Evolutionary conservation across 1,284 basidiomycete genomes (phyloP).

Genomic region (Cystobasidium slooffiae): DNA sequence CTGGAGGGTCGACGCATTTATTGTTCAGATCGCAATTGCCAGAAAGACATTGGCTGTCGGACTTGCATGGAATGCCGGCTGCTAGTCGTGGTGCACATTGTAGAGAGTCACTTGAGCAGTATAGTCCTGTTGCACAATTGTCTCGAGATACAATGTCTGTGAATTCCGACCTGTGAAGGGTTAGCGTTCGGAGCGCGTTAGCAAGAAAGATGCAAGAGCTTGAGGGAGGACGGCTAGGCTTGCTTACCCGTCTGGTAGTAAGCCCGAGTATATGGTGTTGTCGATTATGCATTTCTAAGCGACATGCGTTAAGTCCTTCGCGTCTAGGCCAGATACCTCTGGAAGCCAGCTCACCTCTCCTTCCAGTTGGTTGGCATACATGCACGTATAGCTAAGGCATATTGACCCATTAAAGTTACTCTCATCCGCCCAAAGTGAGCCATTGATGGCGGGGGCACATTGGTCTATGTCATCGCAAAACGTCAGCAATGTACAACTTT

Average conservation of each 20-base stretch:
- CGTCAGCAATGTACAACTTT: not conserved
- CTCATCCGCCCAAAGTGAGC: slow-evolving; percentile 67
- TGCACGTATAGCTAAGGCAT: slow-evolving; percentile 78
- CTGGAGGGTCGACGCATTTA: slow-evolving; percentile 67
- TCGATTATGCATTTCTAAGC: slow-evolving; percentile 68
- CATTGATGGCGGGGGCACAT: slow-evolving; percentile 71
- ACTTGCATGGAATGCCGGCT: slow-evolving; percentile 67
- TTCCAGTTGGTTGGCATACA: slow-evolving; percentile 61
- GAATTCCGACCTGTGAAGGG: slow-evolving; percentile 61
- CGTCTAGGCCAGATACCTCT: not conserved
- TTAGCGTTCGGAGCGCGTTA: not conserved
- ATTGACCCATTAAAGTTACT: slow-evolving; percentile 79
- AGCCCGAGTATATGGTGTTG: slow-evolving; percentile 76
- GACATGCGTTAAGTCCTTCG: slow-evolving; percentile 68
- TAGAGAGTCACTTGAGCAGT: slow-evolving; percentile 69
- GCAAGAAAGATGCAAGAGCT: no score
- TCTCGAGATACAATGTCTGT: slow-evolving; percentile 77
- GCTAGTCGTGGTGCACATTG: slow-evolving; percentile 68
- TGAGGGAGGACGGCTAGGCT: no score
- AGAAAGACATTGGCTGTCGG: slow-evolving; percentile 80
- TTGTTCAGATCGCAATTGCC: slow-evolving; percentile 71
- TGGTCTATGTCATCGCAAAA: slow-evolving; percentile 64
- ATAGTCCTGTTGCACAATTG: slow-evolving; percentile 69
- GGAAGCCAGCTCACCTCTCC: slow-evolving; percentile 8
- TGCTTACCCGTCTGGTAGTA: slow-evolving; percentile 59